Evolutionary conservation across 306 rosid species (phyloP).

Genomic region (Luffa aegyptiaca): DNA sequence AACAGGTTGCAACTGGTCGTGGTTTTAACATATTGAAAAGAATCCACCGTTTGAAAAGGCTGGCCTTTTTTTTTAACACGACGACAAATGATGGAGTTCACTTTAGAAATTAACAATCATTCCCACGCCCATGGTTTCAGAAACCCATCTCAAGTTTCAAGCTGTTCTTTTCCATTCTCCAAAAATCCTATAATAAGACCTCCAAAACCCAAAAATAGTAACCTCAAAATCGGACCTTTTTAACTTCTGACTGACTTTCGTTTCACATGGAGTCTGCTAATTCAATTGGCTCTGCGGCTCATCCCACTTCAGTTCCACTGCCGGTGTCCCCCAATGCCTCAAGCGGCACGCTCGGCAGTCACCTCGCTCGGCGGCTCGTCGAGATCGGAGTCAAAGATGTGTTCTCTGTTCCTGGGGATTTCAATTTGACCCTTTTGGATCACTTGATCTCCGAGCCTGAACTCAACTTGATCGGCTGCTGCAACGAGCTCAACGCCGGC

Average conservation of each 20-base stretch:
- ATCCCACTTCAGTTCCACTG: slow-evolving; percentile 9
- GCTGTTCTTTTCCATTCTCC: neutral
- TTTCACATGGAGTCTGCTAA: slow-evolving; percentile 27
- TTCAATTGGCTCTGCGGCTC: slow-evolving; percentile 14
- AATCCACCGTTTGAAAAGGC: neutral
- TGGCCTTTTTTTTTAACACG: neutral
- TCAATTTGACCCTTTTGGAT: slow-evolving; percentile 72
- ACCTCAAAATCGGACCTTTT: neutral
- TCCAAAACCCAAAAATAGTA: neutral
- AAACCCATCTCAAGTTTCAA: neutral
- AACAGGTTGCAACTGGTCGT: neutral
- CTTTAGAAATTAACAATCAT: neutral
- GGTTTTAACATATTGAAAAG: neutral
- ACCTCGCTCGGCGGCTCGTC: slow-evolving; percentile 61
- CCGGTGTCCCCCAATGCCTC: slow-evolving; percentile 18
- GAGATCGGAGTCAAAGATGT: slow-evolving; percentile 56
- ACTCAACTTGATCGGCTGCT: slow-evolving; percentile 74
- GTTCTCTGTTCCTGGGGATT: slow-evolving; percentile 84
- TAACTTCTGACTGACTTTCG: neutral
- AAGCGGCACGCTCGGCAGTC: slow-evolving; percentile 48
- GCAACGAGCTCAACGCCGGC: slow-evolving; percentile 89
- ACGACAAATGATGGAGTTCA: neutral
- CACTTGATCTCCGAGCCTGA: slow-evolving; percentile 58
- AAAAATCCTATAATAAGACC: neutral
- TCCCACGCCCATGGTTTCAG: slow-evolving; percentile 4